phyloP scores from a whole-genome alignment of 805 yeast genomes.

The Teunomyces kruisii region DNA sequence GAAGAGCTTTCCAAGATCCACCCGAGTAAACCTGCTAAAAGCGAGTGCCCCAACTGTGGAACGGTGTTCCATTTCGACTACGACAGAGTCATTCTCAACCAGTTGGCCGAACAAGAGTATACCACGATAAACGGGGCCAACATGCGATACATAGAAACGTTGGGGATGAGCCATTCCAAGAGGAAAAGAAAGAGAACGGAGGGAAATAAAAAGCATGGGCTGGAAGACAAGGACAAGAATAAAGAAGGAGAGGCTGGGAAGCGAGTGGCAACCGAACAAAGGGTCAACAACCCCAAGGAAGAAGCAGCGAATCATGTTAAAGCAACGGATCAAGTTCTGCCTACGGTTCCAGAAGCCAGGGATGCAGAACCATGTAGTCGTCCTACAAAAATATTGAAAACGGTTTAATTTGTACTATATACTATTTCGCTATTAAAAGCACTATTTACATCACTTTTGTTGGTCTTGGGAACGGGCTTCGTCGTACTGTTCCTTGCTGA shows the following conservation, averaged over 20 bases:
- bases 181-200: constrained; percentile 8
- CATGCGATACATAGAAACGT: background rate
- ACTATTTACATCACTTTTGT: constrained; percentile 4
- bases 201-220: background rate
- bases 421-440: constrained; percentile 1
- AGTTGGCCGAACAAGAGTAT: constrained; percentile 12
- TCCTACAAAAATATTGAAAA: constrained; percentile 1
- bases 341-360: background rate
- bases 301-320: background rate
- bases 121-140: constrained; percentile 7
- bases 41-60: constrained; percentile 35
- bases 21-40: constrained; percentile 7
- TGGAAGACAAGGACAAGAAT: background rate
- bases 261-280: too few relatives aligned
- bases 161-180: constrained; percentile 22
- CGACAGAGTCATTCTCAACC: constrained; percentile 36
- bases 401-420: constrained; percentile 3
- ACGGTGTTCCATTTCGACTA: constrained; percentile 17
- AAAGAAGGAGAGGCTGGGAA: background rate
- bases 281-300: too few relatives aligned
- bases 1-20: constrained; percentile 14
- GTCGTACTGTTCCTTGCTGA: constrained; percentile 32
- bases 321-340: background rate
- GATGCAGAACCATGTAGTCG: background rate
- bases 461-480: constrained; percentile 21